Conservation (phyloP, 148 eudicot species). For the Chenopodium formosanum region DNA sequence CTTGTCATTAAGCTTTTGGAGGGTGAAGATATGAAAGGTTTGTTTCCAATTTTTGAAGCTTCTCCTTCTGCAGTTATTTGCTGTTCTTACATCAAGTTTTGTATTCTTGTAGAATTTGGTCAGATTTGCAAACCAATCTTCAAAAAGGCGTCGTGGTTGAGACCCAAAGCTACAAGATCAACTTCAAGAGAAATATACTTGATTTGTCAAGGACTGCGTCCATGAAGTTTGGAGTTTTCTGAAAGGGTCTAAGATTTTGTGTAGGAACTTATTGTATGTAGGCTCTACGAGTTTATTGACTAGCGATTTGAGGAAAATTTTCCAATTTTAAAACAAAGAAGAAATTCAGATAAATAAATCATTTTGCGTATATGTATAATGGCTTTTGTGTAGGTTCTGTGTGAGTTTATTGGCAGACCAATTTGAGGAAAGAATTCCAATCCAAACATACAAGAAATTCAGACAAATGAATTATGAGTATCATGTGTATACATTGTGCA, state of each 20-base stretch:
- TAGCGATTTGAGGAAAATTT: too few relatives aligned
- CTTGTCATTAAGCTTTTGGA: constrained; percentile 84
- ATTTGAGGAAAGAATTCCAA: neutral
- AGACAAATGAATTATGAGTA: neutral
- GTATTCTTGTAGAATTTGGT: constrained; percentile 53
- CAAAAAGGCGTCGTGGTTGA: constrained; percentile 73
- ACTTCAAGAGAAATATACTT: constrained; percentile 88
- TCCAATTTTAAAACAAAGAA: too few relatives aligned
- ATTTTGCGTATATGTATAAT: too few relatives aligned
- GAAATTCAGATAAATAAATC: too few relatives aligned
- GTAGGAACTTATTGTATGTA: neutral
- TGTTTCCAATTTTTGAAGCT: neutral
- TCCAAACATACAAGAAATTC: neutral
- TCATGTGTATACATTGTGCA: neutral
- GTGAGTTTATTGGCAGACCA: neutral
- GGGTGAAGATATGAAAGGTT: constrained; percentile 79
- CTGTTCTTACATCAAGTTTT: constrained; percentile 10
- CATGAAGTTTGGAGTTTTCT: constrained; percentile 8
- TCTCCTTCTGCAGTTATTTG: neutral
- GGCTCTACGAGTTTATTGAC: neutral
- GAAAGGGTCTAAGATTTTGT: neutral
- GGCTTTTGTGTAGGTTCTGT: neutral
- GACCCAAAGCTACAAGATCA: constrained; percentile 95
- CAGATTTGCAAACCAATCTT: constrained; percentile 82
- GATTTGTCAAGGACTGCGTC: constrained; percentile 68